Base-by-base conservation (phyloP, 2,329 filamentous ascomycete species). In the Boeremia lycopersici region DNA sequence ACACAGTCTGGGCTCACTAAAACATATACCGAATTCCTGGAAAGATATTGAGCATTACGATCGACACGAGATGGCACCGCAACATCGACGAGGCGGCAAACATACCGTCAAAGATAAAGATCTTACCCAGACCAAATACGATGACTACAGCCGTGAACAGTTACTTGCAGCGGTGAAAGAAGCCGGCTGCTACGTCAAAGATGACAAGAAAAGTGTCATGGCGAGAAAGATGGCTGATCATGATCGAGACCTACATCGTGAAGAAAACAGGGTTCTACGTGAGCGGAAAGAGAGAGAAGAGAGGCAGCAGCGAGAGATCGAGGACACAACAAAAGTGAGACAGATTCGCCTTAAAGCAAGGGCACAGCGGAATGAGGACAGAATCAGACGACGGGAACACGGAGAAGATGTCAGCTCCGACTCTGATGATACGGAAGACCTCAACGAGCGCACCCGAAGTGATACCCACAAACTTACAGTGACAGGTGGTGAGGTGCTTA, bases 191-290 rank as follows among this genome's bases (percentile, higher is more conserved):
- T 70, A 62, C n/a, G 42, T 57, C 11, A 70, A 72, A 30, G 69
- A 73, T 26, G 68, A 72, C 65, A 65, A 62, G 40, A 74, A 74
- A 39, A 53, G 53, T 26, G 59, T 63, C 34, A 69, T 73, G 63
- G 63, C 63, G 7, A 57, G 54, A n/a, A 52, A 47, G 5, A 41
- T 73, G 4, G 68, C 61, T 8, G 52, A 63, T 1, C 17, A 44
- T 9, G 52, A 54, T n/a, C 40, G 19, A 15, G 35, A 31, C 6
- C 11, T 30, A 45, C 59, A 13, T 38, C 39, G n/a, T 30, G 34
- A 57, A 35, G 36, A 47, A 34, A 19, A 43, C 36, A 12, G 56
- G 64, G 35, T 57, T 29, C 42, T 43, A 6, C 50, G 58, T 19
- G 41, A 61, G 40, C 30, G 11, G 41, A 62, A 36, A 31, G 59